These are phyloP conservation scores for Parathielavia hyrcaniae DNA, from an alignment of 495 filamentous ascomycete genomes.

Conservation along the genomic window DNA sequence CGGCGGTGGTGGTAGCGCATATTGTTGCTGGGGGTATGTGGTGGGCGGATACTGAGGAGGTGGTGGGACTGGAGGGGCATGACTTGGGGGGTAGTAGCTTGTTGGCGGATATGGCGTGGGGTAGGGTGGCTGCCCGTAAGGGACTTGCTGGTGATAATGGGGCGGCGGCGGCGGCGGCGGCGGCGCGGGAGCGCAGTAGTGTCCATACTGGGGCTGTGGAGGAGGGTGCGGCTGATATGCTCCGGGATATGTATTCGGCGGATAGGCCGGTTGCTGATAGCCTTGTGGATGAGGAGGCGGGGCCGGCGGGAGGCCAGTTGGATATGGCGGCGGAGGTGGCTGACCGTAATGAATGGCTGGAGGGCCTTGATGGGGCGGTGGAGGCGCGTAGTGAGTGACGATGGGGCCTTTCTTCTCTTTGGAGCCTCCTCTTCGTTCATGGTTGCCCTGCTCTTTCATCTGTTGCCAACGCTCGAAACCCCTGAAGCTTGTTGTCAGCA, in stretches of 20 bases:
- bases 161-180: slow-evolving; percentile 20
- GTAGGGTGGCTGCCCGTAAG: slow-evolving; percentile 30
- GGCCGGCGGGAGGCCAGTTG: slow-evolving; percentile 19
- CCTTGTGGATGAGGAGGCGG: slow-evolving; percentile 22
- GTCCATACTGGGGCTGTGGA: slow-evolving; percentile 22
- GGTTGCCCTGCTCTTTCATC: slow-evolving; percentile 32
- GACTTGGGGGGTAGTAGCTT: slow-evolving; percentile 25
- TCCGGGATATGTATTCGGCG: slow-evolving; percentile 21
- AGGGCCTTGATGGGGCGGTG: slow-evolving; percentile 19
- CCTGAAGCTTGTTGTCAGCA: slow-evolving; percentile 27
- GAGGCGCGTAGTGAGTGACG: slow-evolving; percentile 38
- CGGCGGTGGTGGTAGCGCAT: slow-evolving; percentile 25
- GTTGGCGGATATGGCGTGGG: slow-evolving; percentile 24
- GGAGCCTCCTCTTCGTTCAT: slow-evolving; percentile 27
- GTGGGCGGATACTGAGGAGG: slow-evolving; percentile 20
- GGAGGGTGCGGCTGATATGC: slow-evolving; percentile 15
- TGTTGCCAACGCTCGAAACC: slow-evolving; percentile 39
- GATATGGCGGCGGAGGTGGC: slow-evolving; percentile 31
- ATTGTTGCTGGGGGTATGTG: slow-evolving; percentile 25
- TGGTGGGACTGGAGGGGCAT: slow-evolving; percentile 14
- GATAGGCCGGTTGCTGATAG: slow-evolving; percentile 23
- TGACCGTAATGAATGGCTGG: slow-evolving; percentile 13
- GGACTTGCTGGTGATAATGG: slow-evolving; percentile 24
- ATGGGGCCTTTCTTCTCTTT: slow-evolving; percentile 38
- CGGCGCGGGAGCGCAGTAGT: slow-evolving; percentile 19